phyloP scores from a whole-genome alignment of 768 basidiomycete species.

The Boletus rubescentipes region DNA sequence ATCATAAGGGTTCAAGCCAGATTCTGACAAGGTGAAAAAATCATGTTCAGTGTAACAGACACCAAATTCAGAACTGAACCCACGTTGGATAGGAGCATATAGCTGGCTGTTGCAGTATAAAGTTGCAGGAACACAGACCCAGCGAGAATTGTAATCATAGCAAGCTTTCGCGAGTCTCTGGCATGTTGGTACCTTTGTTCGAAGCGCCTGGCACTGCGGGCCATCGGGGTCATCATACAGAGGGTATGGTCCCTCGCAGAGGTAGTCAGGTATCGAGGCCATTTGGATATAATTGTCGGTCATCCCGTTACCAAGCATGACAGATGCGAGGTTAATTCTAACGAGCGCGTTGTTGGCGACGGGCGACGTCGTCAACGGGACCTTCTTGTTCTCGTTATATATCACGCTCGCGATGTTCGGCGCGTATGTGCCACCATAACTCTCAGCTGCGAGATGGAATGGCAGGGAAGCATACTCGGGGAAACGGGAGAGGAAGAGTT shows the following conservation, averaged over 20 bases:
- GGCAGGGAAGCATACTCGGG: constrained; percentile 65
- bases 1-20: constrained; percentile 89
- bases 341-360: constrained; percentile 44
- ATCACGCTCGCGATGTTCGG: constrained; percentile 87
- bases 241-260: constrained; percentile 79
- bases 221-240: constrained; percentile 72
- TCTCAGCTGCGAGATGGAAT: constrained; percentile 82
- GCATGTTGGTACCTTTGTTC: constrained; percentile 69
- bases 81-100: constrained; percentile 68
- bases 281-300: constrained; percentile 85
- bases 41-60: neutral
- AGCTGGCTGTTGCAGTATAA: constrained; percentile 81
- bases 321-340: constrained; percentile 76
- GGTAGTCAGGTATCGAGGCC: constrained; percentile 77
- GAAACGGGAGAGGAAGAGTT: constrained; percentile 78
- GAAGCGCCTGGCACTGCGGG: constrained; percentile 62
- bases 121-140: constrained; percentile 70
- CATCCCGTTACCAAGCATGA: constrained; percentile 86
- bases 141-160: constrained; percentile 56
- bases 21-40: constrained; percentile 38
- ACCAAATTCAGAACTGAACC: constrained; percentile 23
- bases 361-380: constrained; percentile 43
- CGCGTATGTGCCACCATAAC: constrained; percentile 76
- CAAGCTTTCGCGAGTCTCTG: constrained; percentile 71
- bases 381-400: constrained; percentile 69